phyloP scores from a whole-genome alignment of 2,329 filamentous ascomycete species.

The Orbilia brochopaga region DNA sequence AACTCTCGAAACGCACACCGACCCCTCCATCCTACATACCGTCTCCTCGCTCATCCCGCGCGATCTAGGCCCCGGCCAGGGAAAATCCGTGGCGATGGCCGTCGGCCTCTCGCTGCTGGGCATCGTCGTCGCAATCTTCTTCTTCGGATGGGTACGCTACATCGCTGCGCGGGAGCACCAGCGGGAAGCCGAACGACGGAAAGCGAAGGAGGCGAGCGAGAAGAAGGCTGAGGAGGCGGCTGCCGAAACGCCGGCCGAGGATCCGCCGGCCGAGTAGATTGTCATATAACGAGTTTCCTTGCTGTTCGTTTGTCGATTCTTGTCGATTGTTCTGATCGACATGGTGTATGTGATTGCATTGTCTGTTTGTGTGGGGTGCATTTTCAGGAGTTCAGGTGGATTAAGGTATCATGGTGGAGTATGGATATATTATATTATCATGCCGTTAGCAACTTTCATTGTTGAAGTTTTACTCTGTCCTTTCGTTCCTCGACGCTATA shows the following conservation, averaged over 20 bases:
- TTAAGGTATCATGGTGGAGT: too few species aligned
- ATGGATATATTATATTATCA: too few species aligned
- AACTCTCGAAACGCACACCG: background rate
- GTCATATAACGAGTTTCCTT: background rate
- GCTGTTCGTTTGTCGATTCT: constrained; percentile 4
- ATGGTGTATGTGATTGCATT: background rate
- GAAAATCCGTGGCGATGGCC: constrained; percentile 41
- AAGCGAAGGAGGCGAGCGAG: constrained; percentile 26
- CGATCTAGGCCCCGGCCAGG: constrained; percentile 38
- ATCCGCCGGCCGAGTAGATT: constrained; percentile 7
- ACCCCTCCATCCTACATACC: background rate
- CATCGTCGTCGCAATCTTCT: constrained; percentile 47
- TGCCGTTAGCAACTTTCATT: too few species aligned
- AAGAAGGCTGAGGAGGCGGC: constrained; percentile 8
- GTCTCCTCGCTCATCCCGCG: constrained; percentile 8
- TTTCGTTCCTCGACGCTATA: constrained; percentile 6
- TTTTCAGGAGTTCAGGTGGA: constrained; percentile 44
- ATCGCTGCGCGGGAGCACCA: constrained; percentile 38
- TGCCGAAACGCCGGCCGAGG: constrained; percentile 19
- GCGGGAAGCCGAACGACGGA: constrained; percentile 21
- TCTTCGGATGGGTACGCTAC: constrained; percentile 48
- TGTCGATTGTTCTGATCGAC: background rate
- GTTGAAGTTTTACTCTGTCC: too few species aligned
- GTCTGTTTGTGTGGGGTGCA: constrained; percentile 16
- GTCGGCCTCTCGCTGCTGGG: constrained; percentile 41